Base-by-base conservation (phyloP, 345 rosid genomes). In the Clarkia xantiana region DNA sequence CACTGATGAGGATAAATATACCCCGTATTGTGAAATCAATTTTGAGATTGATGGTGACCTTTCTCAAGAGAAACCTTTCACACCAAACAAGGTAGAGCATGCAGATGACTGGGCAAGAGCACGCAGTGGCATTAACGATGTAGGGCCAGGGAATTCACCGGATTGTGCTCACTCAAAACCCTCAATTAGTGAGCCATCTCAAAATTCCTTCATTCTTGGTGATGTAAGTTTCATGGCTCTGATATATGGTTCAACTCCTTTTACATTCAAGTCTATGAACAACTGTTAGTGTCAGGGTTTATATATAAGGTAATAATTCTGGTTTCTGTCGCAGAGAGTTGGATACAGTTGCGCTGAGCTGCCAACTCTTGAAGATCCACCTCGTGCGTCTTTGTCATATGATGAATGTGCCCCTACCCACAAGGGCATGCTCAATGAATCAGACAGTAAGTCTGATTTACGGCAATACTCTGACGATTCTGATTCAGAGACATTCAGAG, bases 401-500 rank as follows among this genome's bases (percentile, higher is more conserved):
- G 80, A 74, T 44, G 77, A 70, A 25, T 44, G 51, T 43, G 14
- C 17, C 15, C 69, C 53, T 57, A 34, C 57, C 14, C 54, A 63
- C 54, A 54, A 49, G 18, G 56, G 44, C 42, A 56, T 60, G 60
- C 54, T 45, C 56, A 64, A 29, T 34, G 59, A 64, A 53, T 55
- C 71, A 49, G 67, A 54, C 16, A 55, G 42, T 57, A 61, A 67
- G 55, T 60, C 58, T 45, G 14, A 41, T 1, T 34, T 43, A 42
- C 80, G 78, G 53, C 76, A 76, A 42, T 71, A 69, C 44, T 71
- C 80, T 67, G 99, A 93, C 50, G 94, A 80, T 67, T 87, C 97
- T 54, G 99, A 87, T 55, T 71, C 76, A 0, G 94, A 76, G 71
- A 61, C 76, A 63, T 87, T 93, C 65, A 70, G 95, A 69, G 99